Evolutionary conservation across 495 filamentous ascomycete genomes (phyloP).

Genomic region (Hyaloscypha hepaticicola): DNA sequence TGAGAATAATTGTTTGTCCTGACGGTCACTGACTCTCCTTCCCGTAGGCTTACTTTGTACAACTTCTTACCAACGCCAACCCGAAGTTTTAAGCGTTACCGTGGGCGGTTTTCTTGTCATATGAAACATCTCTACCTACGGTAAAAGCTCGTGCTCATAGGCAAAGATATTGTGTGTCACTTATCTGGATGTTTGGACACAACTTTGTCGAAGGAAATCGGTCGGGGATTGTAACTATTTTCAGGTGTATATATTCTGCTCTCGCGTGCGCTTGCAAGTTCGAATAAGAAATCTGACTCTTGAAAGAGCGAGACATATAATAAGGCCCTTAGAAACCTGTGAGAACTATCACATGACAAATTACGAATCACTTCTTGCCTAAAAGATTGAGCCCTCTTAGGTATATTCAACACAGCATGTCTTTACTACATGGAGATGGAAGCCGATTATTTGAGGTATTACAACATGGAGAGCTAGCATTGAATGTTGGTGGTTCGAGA

Average conservation of each 20-base stretch:
- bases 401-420: too few relatives aligned
- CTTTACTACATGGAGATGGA: too few relatives aligned
- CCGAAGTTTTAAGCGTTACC: conserved; percentile 44
- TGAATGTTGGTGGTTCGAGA: too few relatives aligned
- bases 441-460: too few relatives aligned
- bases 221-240: neutral
- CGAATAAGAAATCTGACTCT: too few relatives aligned
- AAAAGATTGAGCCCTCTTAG: too few relatives aligned
- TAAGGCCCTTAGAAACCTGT: too few relatives aligned
- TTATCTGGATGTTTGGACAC: neutral
- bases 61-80: conserved; percentile 64
- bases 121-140: neutral
- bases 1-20: neutral
- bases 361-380: too few relatives aligned
- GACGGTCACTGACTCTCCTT: neutral
- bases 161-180: neutral
- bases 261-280: too few relatives aligned
- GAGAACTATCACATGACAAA: too few relatives aligned
- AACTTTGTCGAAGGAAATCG: neutral
- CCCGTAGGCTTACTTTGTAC: conserved; percentile 65
- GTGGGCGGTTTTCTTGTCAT: neutral
- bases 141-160: neutral
- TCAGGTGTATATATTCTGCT: neutral
- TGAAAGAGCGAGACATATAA: too few relatives aligned
- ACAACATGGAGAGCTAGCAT: too few relatives aligned